These are phyloP conservation scores for Verticillium dahliae DNA, from an alignment of 2,329 filamentous ascomycete genomes.

Conservation along the genomic window DNA sequence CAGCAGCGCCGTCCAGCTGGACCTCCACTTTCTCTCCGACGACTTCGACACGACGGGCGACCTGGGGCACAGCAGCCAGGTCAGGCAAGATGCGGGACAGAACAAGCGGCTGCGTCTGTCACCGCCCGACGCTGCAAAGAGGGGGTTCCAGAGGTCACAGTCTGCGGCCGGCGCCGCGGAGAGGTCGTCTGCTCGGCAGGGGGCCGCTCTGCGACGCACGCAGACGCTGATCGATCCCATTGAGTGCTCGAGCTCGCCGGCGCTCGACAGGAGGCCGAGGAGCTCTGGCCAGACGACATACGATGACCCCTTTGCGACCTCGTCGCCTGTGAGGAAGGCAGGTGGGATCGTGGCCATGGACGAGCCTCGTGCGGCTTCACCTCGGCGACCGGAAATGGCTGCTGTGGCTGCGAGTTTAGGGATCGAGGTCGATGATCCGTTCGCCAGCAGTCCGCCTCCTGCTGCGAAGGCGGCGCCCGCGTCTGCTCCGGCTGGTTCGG, in stretches of 20 bases:
- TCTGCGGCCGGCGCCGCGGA: neutral
- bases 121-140: constrained; percentile 1
- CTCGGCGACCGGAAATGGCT: neutral
- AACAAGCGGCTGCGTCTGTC: constrained; percentile 22
- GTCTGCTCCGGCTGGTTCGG: neutral
- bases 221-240: constrained; percentile 17
- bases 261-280: neutral
- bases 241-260: constrained; percentile 29
- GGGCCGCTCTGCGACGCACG: neutral
- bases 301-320: neutral
- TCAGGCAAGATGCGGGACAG: constrained; percentile 10
- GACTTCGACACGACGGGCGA: constrained; percentile 36
- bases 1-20: constrained; percentile 3
- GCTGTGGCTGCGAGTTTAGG: neutral
- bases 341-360: neutral
- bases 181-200: neutral
- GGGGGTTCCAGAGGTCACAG: neutral
- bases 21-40: constrained; percentile 27
- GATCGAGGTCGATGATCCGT: constrained; percentile 11
- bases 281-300: neutral
- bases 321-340: neutral
- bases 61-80: constrained; percentile 12
- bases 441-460: constrained; percentile 9
- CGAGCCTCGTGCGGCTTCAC: neutral
- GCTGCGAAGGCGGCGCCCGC: neutral